phyloP scores from a whole-genome alignment of 306 rosid genomes.

The Medicago lupulina region DNA sequence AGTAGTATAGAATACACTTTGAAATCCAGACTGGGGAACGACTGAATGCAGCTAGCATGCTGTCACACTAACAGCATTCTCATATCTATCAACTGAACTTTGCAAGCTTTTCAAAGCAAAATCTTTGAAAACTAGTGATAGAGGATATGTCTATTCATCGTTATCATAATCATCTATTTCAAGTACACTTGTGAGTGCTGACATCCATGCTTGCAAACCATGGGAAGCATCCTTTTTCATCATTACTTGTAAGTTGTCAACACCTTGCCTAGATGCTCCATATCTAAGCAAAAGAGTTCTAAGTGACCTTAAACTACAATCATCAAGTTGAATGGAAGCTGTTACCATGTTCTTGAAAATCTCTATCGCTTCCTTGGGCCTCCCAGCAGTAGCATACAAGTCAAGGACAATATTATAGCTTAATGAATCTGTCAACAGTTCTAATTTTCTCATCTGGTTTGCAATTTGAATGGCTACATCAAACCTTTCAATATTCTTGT shows the following conservation, averaged over 20 bases:
- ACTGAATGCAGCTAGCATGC: constrained; percentile 6
- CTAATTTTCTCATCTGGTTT: constrained; percentile 68
- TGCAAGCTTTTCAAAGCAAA: background rate
- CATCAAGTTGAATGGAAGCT: constrained; percentile 61
- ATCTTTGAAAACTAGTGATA: constrained; percentile 24
- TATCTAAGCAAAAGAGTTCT: constrained; percentile 68
- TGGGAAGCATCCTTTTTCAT: constrained; percentile 55
- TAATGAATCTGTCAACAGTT: constrained; percentile 60
- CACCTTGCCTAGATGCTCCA: constrained; percentile 77
- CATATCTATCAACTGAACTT: constrained; percentile 9
- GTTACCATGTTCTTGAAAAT: constrained; percentile 66
- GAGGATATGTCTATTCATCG: constrained; percentile 42
- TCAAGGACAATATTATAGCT: constrained; percentile 78
- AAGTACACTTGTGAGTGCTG: constrained; percentile 68
- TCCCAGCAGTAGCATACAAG: constrained; percentile 73
- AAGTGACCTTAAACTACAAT: constrained; percentile 69
- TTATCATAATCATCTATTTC: constrained; percentile 53
- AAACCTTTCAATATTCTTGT: constrained; percentile 68
- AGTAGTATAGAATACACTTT: constrained; percentile 1
- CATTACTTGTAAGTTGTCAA: constrained; percentile 64
- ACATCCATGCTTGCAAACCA: constrained; percentile 78
- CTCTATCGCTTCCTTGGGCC: constrained; percentile 67
- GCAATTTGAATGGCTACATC: constrained; percentile 76
- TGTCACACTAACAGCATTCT: constrained; percentile 5
- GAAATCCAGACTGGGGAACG: background rate